These are phyloP conservation scores for Rhodomyrtus psidioides DNA, from an alignment of 441 rosid species.

Conservation along the genomic window DNA sequence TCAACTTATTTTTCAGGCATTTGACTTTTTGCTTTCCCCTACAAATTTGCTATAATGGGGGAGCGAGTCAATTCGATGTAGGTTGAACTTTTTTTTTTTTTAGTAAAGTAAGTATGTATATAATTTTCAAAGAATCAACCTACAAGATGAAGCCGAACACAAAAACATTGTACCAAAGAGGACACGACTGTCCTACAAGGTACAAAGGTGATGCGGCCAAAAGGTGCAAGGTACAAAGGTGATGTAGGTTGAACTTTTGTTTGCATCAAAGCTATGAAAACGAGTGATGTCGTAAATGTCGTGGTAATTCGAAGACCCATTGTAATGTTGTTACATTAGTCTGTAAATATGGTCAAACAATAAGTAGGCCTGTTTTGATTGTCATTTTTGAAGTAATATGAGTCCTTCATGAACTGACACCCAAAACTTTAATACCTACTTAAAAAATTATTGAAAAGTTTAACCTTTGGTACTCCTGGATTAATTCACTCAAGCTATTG, in stretches of 20 bases:
- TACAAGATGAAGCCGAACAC: no score
- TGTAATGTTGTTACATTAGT: background rate
- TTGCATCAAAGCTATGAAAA: background rate
- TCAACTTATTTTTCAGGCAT: background rate
- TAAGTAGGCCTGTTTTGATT: background rate
- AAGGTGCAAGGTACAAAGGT: no score
- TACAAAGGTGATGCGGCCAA: no score
- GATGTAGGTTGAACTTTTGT: background rate
- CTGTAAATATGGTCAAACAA: background rate
- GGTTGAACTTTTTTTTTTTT: no score
- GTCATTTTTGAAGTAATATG: background rate
- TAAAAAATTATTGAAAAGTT: no score
- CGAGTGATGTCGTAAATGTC: background rate
- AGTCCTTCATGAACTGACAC: background rate
- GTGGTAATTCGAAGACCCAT: background rate
- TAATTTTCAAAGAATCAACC: no score
- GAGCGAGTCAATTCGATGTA: background rate
- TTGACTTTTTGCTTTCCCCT: background rate
- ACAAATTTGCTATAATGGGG: background rate
- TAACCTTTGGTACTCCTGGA: no score
- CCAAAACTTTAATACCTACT: background rate
- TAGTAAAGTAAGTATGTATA: no score
- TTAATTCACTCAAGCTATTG: no score
- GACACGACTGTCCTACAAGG: no score
- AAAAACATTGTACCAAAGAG: no score